phyloP scores from a whole-genome alignment of 805 yeast species.

The Barnettozyma populi region DNA sequence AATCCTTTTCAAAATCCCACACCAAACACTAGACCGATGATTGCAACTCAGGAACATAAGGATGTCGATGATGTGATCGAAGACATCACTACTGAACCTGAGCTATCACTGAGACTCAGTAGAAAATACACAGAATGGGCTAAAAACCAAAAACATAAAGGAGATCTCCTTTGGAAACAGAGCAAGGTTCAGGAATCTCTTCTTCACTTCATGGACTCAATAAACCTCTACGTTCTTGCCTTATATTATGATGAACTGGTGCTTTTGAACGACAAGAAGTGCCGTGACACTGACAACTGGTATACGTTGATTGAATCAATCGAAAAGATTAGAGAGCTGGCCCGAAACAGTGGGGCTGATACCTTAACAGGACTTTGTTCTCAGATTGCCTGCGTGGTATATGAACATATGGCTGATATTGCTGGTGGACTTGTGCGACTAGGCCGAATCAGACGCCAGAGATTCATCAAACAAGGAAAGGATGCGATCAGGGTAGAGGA shows the following conservation, averaged over 20 bases:
- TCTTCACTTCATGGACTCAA: slow-evolving; percentile 15
- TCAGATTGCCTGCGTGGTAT: slow-evolving; percentile 1
- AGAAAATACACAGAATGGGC: slow-evolving; percentile 1
- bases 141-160: slow-evolving; percentile 17
- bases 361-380: neutral
- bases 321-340: neutral
- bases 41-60: neutral
- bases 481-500: neutral
- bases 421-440: neutral
- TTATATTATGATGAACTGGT: slow-evolving; percentile 19
- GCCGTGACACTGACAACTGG: neutral
- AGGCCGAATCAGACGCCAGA: neutral
- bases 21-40: neutral
- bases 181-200: slow-evolving; percentile 7
- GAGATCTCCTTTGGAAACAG: slow-evolving; percentile 8
- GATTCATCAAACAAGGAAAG: neutral
- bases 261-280: neutral
- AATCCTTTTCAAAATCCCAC: neutral
- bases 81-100: neutral
- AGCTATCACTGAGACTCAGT: neutral
- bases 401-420: neutral
- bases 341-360: neutral
- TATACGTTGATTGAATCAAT: neutral
- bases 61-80: neutral
- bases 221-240: slow-evolving; percentile 18